Percentiles rank a stretch among this genome's conserved stretches.
phyloP scores from a whole-genome alignment of 257 asterid genomes.

The Catharanthus roseus region DNA sequence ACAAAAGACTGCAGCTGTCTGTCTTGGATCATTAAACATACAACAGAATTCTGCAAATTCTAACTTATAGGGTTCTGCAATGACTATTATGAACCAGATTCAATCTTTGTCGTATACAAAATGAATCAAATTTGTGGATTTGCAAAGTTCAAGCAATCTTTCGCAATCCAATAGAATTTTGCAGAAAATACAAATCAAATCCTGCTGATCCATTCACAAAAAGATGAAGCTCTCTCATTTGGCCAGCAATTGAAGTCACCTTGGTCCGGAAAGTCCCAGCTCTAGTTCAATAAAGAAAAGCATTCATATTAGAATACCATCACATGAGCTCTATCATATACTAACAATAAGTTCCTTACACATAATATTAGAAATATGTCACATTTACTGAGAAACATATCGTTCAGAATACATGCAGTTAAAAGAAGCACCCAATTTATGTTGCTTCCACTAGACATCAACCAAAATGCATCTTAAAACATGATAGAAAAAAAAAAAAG shows the following conservation, averaged over 20 bases:
- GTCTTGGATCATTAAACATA: too few relatives aligned
- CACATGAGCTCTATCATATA: background rate
- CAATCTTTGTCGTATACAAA: background rate
- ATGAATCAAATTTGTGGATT: conserved; percentile 5
- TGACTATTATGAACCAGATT: background rate
- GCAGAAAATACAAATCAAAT: conserved; percentile 15
- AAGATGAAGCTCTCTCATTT: conserved; percentile 22
- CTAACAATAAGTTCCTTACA: too few relatives aligned
- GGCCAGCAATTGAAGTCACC: conserved; percentile 59
- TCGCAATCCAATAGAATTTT: conserved; percentile 3
- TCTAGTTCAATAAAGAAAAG: conserved; percentile 54
- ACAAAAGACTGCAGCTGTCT: too few relatives aligned
- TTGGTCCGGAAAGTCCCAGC: conserved; percentile 83
- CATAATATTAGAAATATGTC: background rate
- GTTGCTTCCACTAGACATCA: conserved; percentile 2
- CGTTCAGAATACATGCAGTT: background rate
- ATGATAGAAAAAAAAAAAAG: conserved; percentile 5
- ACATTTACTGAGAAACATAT: background rate
- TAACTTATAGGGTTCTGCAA: background rate
- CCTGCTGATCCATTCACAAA: conserved; percentile 31
- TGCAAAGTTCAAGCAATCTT: conserved; percentile 21
- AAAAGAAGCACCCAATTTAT: conserved; percentile 4
- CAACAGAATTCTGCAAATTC: background rate
- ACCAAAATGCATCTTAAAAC: conserved; percentile 7
- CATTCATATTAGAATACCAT: conserved; percentile 36